phyloP scores from a whole-genome alignment of 345 rosid genomes.

The Eucalyptus albens region DNA sequence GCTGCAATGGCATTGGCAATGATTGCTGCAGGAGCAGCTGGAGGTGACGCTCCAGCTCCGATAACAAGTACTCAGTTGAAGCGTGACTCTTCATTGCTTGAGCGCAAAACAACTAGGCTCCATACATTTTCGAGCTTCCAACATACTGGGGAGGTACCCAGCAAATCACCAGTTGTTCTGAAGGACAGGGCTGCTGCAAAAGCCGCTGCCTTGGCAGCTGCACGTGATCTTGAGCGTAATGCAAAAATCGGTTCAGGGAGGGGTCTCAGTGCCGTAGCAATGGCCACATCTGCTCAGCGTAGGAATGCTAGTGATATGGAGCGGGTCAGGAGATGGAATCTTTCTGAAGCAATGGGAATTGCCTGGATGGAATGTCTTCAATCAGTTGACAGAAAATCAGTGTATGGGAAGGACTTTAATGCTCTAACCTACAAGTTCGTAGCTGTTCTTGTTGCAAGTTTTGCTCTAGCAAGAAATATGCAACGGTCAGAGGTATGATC shows the following conservation, averaged over 20 bases:
- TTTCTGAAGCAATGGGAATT: conserved; percentile 91
- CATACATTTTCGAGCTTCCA: conserved; percentile 94
- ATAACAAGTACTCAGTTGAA: conserved; percentile 46
- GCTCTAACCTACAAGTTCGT: conserved; percentile 88
- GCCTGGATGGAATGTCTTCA: conserved; percentile 99
- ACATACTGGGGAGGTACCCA: conserved; percentile 50
- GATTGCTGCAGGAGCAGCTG: conserved; percentile 99
- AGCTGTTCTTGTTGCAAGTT: conserved; percentile 96
- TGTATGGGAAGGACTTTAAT: conserved; percentile 96
- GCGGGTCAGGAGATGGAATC: conserved; percentile 91
- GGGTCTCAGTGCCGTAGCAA: conserved; percentile 98
- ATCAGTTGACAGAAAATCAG: conserved; percentile 84
- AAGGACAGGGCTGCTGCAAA: conserved; percentile 97
- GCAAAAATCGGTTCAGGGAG: conserved; percentile 99
- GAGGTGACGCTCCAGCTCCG: conserved; percentile 71
- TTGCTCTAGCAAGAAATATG: conserved; percentile 97
- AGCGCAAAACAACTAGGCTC: conserved; percentile 63
- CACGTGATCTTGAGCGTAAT: conserved; percentile 96
- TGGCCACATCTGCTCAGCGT: conserved; percentile 99
- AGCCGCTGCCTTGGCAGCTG: conserved; percentile 99
- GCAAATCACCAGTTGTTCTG: conserved; percentile 51
- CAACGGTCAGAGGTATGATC: conserved; percentile 89
- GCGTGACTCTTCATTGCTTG: conserved; percentile 81
- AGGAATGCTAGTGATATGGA: conserved; percentile 82
- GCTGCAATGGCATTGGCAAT: conserved; percentile 99